Base-by-base conservation (phyloP, 768 basidiomycete species). In the Lyophyllum shimeji region DNA sequence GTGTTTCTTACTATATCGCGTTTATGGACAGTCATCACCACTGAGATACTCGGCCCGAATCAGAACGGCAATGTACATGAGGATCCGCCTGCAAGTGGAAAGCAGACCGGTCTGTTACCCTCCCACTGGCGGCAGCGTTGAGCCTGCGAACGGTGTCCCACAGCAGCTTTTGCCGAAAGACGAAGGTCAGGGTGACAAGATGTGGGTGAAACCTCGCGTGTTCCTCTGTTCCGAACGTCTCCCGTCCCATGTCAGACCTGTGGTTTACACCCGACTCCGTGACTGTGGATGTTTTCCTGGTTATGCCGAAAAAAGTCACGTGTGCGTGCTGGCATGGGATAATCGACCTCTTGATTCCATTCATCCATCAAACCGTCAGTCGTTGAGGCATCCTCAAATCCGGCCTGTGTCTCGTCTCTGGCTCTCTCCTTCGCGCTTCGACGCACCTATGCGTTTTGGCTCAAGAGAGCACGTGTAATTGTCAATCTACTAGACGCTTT, bases 11-110 rank as follows among this genome's bases (percentile, higher is more conserved):
- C 29, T 55, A 25, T 58, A 27, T 39, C 39, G 37, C 4, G 48
- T 15, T 39, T 56, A 47, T 51, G 39, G 46, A 52, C 63, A 81
- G 82, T 55, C 75, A 71, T 60, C 65, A 70, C n/a, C 82, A 83
- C 64, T 81, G 78, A n/a, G 80, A 74, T 68, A 15, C 75, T 87
- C 57, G 83, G 82, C 61, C 71, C 74, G 15, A 60, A 71, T 59
- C 74, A 74, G 62, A 75, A 82, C 50, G 65, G 68, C 24, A 63
- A 65, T 7, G 65, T 74, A 59, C 81, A 79, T 34, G 81, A 79
- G 3, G 57, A 59, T 60, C 78, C 77, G 0, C 48, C 71, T 2
- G 53, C 55, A 58, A 12, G 63, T 65, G 13, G 64, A 40, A 55
- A 64, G 7, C 56, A 29, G 7, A 23, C 46, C 7, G 37, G 50